Evolutionary conservation across 805 yeast genomes (phyloP), one percentile per base, ranked within the genome.

Genomic region (Starmerella bacillaris): DNA sequence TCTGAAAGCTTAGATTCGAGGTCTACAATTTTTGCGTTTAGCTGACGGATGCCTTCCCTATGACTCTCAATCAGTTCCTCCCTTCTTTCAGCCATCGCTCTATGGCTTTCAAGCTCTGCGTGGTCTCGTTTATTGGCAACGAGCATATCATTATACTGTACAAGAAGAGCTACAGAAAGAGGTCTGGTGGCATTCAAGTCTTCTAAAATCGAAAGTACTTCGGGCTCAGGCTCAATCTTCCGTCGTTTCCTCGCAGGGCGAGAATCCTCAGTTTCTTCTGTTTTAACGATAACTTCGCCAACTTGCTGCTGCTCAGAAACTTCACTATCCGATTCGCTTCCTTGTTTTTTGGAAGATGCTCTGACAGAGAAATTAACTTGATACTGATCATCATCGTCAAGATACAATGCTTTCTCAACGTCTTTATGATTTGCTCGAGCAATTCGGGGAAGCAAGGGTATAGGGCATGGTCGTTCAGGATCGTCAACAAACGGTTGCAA

Each of bases 381-480:
- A 30, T 39, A 39, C 32, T 39, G 46, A 31, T 42, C 42, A 20
- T 35, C 46, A 24, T 37, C 44, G 30, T 39, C 44, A 7, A 40
- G 34, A 17, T 38, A 40, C 11, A 37, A 41, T n/a, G 40, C 74
- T 46, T 68, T 66, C 50, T 83, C 94, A 16, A 83, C 92, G 52
- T 83, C 94, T 42, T 61, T 59, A 1, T 84, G 65, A 3, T 67
- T 66, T 47, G 70, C 82, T 27, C 62, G 61, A 2, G 75, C 72
- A 4, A 82, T 69, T 2, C 61, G 51, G 2, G 80, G 67, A 41
- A 78, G 58, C 31, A 76, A 79, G 0, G 93, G 89, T 29, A 83
- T 57, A 3, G 84, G 86, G 93, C 93, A 83, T 5, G 67, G 60
- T 4, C 39, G 42, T 12, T 38, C 56, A 44, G 50, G 59, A 29